Percentiles rank a stretch among this genome's conserved stretches.
Evolutionary conservation across 192 early-diverging fungal genomes (phyloP).

Genomic region (Backusella luteola): DNA sequence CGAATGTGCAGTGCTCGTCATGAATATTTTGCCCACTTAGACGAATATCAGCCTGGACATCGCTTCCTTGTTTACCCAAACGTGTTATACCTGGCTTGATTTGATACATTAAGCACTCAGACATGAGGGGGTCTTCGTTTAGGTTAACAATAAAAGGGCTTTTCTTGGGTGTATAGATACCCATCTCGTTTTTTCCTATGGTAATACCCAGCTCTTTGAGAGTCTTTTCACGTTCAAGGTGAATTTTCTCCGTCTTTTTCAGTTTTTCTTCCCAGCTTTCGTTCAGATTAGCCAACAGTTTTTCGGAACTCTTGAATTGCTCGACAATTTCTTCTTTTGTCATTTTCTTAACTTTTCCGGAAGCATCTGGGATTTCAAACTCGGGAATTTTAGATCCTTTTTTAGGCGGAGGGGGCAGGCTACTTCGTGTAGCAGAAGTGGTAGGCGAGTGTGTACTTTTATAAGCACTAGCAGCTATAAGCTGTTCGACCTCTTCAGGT

Average conservation of each 20-base stretch:
- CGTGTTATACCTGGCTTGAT: slow-evolving; percentile 60
- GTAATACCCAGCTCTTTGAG: slow-evolving; percentile 68
- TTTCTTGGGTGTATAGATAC: slow-evolving; percentile 62
- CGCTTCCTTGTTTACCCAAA: slow-evolving; percentile 46
- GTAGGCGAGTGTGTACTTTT: slow-evolving; percentile 17
- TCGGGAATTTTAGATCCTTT: neutral
- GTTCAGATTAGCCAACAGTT: slow-evolving; percentile 71
- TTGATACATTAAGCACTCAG: slow-evolving; percentile 76
- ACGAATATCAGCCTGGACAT: slow-evolving; percentile 43
- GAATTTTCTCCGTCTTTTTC: slow-evolving; percentile 57
- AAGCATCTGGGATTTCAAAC: slow-evolving; percentile 23
- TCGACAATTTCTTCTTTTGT: slow-evolving; percentile 53
- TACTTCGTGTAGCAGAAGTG: neutral
- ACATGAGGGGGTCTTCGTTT: slow-evolving; percentile 74
- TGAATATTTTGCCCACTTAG: slow-evolving; percentile 46
- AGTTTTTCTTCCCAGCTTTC: slow-evolving; percentile 77
- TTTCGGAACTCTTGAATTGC: slow-evolving; percentile 69
- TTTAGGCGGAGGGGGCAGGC: neutral
- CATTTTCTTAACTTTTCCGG: slow-evolving; percentile 32
- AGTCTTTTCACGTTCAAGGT: slow-evolving; percentile 55
- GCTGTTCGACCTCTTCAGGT: slow-evolving; percentile 36
- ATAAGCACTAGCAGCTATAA: slow-evolving; percentile 26
- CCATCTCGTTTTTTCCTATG: slow-evolving; percentile 55
- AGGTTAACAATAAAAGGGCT: slow-evolving; percentile 75
- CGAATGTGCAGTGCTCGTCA: slow-evolving; percentile 60